phyloP scores from a whole-genome alignment of 2,329 filamentous ascomycete genomes.

The Hypomyces perniciosus region DNA sequence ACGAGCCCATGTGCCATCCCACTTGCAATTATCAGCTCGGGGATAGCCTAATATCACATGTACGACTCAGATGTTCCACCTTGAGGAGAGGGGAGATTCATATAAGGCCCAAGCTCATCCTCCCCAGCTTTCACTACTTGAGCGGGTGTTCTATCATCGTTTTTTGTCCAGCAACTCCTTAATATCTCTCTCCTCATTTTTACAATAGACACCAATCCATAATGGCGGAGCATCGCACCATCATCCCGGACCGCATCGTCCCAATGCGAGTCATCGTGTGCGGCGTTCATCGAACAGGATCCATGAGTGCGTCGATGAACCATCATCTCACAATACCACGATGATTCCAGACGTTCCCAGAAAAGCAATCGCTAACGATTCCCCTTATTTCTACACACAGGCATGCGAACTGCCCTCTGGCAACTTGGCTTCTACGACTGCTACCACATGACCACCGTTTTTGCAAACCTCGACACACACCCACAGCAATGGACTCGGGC shows the following conservation, averaged over 20 bases:
- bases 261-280: conserved; percentile 37
- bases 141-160: no score
- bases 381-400: conserved; percentile 20
- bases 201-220: no score
- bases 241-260: conserved; percentile 25
- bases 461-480: conserved; percentile 21
- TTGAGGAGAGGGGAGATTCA: no score
- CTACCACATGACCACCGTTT: conserved; percentile 31
- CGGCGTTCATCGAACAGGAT: conserved; percentile 33
- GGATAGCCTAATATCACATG: no score
- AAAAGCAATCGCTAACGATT: not conserved
- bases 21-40: no score
- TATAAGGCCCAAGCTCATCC: no score
- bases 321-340: not conserved
- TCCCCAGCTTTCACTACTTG: no score
- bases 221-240: not conserved
- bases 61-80: no score
- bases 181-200: no score
- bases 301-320: conserved; percentile 26
- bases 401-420: conserved; percentile 28
- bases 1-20: no score
- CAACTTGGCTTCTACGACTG: conserved; percentile 32
- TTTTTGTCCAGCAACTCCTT: not conserved
- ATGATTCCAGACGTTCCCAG: not conserved
- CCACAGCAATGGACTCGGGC: conserved; percentile 26